Evolutionary conservation across 2,329 filamentous ascomycete genomes (phyloP).

Genomic region (Coniochaeta sp.): DNA sequence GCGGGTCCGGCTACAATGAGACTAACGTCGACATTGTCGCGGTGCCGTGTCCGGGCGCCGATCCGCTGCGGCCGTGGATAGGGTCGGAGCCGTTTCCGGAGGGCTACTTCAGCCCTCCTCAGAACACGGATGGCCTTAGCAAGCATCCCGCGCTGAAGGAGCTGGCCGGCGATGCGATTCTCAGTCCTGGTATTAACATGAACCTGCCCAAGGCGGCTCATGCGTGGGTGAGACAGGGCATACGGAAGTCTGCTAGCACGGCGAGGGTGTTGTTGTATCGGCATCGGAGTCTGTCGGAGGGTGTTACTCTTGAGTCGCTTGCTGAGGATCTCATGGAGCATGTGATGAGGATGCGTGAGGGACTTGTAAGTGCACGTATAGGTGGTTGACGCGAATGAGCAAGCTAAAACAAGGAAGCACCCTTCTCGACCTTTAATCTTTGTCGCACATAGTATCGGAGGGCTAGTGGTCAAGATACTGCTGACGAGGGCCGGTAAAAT

Average conservation of each 20-base stretch:
- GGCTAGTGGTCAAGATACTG: constrained; percentile 51
- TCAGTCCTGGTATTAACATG: constrained; percentile 24
- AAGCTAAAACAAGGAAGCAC: constrained; percentile 10
- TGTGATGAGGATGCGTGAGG: constrained; percentile 24
- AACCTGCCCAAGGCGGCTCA: constrained; percentile 25
- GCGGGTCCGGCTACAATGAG: constrained; percentile 39
- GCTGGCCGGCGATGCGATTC: constrained; percentile 21
- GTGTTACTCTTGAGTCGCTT: constrained; percentile 33
- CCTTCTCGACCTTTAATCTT: constrained; percentile 48
- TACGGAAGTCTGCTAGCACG: constrained; percentile 37
- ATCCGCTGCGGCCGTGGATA: constrained; percentile 46
- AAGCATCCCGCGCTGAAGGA: constrained; percentile 20
- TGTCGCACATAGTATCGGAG: constrained; percentile 54
- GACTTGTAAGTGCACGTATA: constrained; percentile 5
- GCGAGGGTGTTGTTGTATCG: constrained; percentile 46
- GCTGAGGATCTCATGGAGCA: constrained; percentile 41
- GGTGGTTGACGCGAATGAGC: neutral
- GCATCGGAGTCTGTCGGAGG: constrained; percentile 35
- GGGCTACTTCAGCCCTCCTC: constrained; percentile 35
- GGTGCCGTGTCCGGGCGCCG: constrained; percentile 44
- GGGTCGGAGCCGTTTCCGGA: constrained; percentile 37
- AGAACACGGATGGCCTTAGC: constrained; percentile 12
- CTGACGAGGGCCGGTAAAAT: constrained; percentile 38
- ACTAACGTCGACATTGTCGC: constrained; percentile 47
- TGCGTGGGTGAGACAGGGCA: constrained; percentile 47